A percentile compares a stretch with the other conserved stretches of the same genome.
Conservation (phyloP, 2,329 filamentous ascomycete species). For the Diaporthe ilicicola region DNA sequence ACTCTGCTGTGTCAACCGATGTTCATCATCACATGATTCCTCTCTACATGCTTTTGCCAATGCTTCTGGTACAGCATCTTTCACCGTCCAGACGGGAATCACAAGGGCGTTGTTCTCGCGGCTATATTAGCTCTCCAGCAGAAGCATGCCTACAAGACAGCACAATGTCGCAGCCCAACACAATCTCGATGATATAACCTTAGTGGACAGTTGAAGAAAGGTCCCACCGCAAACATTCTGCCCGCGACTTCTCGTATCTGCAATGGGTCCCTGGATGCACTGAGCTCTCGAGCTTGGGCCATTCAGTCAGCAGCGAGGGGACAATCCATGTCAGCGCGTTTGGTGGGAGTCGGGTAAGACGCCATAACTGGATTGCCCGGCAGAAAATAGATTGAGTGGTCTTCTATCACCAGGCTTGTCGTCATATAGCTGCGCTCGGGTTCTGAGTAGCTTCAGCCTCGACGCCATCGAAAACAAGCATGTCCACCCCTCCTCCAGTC, state of each 20-base stretch:
- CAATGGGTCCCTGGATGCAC: conserved; percentile 9
- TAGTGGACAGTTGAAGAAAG: conserved; percentile 3
- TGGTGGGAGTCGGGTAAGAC: conserved; percentile 11
- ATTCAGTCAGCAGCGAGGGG: background rate
- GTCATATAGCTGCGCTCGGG: conserved; percentile 21
- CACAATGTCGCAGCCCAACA: background rate
- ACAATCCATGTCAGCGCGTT: conserved; percentile 8
- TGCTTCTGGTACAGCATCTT: background rate
- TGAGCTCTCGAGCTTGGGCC: background rate
- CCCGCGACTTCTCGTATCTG: conserved; percentile 19
- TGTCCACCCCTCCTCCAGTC: conserved; percentile 1
- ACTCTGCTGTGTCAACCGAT: background rate
- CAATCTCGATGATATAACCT: conserved; percentile 4
- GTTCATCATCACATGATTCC: conserved; percentile 8
- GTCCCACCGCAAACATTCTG: background rate
- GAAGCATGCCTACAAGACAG: background rate
- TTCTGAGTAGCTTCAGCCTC: conserved; percentile 28
- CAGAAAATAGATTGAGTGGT: conserved; percentile 12
- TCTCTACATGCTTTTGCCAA: background rate
- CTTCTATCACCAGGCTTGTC: conserved; percentile 1
- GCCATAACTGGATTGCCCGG: conserved; percentile 3
- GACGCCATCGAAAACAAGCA: conserved; percentile 23
- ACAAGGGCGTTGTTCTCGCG: background rate
- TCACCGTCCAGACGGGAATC: too few species aligned
- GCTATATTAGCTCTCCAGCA: background rate